Evolutionary conservation across 2,329 filamentous ascomycete species (phyloP).

Genomic region (Allantophomopsis cytisporea): DNA sequence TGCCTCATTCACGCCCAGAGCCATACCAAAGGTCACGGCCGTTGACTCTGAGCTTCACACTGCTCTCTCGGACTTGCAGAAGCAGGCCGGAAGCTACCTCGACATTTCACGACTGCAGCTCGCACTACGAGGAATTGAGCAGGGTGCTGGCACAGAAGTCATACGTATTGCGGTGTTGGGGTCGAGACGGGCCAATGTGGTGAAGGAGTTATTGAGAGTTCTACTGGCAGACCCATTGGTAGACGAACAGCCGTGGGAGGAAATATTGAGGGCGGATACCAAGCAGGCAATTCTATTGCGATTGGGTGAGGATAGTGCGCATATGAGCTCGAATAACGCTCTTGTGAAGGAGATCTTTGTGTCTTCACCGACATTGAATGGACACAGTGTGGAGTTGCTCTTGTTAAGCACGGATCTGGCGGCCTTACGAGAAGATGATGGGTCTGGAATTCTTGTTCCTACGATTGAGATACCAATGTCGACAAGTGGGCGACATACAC

Average conservation of each 20-base stretch:
- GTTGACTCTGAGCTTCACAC: conserved; percentile 9
- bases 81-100: conserved; percentile 44
- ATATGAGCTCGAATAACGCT: conserved; percentile 27
- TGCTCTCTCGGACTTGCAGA: conserved; percentile 44
- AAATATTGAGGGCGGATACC: conserved; percentile 29
- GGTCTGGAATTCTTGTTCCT: conserved; percentile 48
- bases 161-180: conserved; percentile 45
- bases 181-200: conserved; percentile 26
- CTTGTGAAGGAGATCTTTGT: conserved; percentile 45
- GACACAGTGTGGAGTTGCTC: conserved; percentile 50
- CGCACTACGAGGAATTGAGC: conserved; percentile 49
- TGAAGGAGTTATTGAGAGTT: conserved; percentile 53
- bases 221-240: conserved; percentile 58
- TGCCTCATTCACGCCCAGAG: background rate
- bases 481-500: conserved; percentile 46
- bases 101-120: conserved; percentile 61
- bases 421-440: conserved; percentile 29
- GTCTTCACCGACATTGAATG: conserved; percentile 47
- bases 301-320: conserved; percentile 12
- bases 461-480: conserved; percentile 56
- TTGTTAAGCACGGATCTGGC: conserved; percentile 37
- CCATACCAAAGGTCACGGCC: background rate
- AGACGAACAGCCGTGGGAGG: conserved; percentile 52
- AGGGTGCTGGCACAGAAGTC: conserved; percentile 39
- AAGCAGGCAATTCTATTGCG: conserved; percentile 45